A percentile compares a stretch with the other conserved stretches of the same genome.
These are phyloP conservation scores for Centella asiatica DNA, from an alignment of 129 eudicot genomes.

Conservation along the genomic window DNA sequence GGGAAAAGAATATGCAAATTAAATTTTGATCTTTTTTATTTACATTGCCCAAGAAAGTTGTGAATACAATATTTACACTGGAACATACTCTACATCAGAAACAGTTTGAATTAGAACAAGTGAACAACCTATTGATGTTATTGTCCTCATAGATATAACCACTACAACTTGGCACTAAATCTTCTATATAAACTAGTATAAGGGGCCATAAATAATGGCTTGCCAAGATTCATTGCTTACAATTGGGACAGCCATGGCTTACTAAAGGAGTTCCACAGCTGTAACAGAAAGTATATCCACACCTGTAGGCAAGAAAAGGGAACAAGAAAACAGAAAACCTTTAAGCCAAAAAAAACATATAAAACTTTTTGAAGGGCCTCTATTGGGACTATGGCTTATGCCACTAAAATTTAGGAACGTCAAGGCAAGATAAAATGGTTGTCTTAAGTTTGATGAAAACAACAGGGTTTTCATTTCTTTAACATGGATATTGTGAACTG, in stretches of 20 bases:
- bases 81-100: not conserved
- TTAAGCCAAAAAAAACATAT: not conserved
- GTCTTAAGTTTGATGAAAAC: too few relatives aligned
- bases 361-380: not conserved
- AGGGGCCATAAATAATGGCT: not conserved
- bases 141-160: not conserved
- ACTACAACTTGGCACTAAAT: not conserved
- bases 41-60: not conserved
- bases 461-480: too few relatives aligned
- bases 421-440: too few relatives aligned
- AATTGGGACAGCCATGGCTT: conserved; percentile 19
- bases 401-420: too few relatives aligned
- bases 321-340: not conserved
- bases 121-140: not conserved
- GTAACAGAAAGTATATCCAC: conserved; percentile 13
- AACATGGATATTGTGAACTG: too few relatives aligned
- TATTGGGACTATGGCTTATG: too few relatives aligned
- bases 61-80: not conserved
- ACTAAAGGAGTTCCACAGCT: conserved; percentile 14
- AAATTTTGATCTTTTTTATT: not conserved
- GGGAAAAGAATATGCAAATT: too few relatives aligned
- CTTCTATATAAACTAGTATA: not conserved
- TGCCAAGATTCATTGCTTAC: conserved; percentile 12
- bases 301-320: not conserved
- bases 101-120: not conserved